Base-by-base conservation (phyloP, 306 rosid species). In the Fagus crenata region DNA sequence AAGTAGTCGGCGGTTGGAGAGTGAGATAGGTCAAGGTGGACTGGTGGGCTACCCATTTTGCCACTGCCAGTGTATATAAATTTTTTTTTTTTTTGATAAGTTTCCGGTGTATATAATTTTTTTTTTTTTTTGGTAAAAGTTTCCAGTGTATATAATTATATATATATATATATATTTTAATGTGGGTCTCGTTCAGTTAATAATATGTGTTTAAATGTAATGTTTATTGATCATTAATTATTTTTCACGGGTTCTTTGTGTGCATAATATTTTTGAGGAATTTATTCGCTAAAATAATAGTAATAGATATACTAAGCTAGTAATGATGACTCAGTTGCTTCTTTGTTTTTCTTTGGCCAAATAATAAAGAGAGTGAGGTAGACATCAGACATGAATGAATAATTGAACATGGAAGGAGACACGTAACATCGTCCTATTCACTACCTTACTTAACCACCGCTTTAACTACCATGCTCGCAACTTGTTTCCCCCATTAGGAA, bases 1-100 rank as follows among this genome's bases (percentile, higher is more conserved):
- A 41, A 71, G n/a, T 80, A 75, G 83, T 82, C 77, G 77, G 85
- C 77, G 74, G 88, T 78, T 81, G 84, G 85, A 79, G 83, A 76
- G 53, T 65, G 75, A 90, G 80, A 74, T 82, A 69, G 75, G 81
- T 72, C 77, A 75, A 83, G 13, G 51, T 7, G 51, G 28, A 22
- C 28, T 22, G 28, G 28, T 22, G 71, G 77, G 54, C 33, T 33
- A 51, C 51, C 54, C 60, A 41, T 65, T 41, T 70, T 5, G 71
- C 42, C 53, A 22, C 28, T 22, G 28, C 28, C 28, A 22, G 28
- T 22, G 28, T 22, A 22, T 22, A 22, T 22, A 22, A 22, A 22
- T 74, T 84, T 39, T 2, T 39, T 3, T 39, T 3, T 39, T 39
- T 39, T 39, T 3, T 39, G 3, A 3, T 39, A 2, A 3, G 41